These are phyloP conservation scores for Venturia asperata DNA, from an alignment of 2,329 filamentous ascomycete genomes.

Conservation along the genomic window DNA sequence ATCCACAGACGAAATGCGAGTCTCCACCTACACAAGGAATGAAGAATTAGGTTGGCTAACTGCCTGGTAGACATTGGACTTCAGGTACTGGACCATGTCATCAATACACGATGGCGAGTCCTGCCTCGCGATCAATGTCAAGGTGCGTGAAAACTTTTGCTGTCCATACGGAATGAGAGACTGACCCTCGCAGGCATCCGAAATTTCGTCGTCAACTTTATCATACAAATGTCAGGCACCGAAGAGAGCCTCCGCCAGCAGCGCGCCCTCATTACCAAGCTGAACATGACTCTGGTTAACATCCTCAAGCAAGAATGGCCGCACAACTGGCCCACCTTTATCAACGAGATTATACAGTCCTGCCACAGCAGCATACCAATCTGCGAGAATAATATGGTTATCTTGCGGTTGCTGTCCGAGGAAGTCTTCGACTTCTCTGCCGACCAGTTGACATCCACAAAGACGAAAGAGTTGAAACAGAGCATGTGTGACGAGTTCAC, in stretches of 20 bases:
- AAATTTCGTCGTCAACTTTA: constrained; percentile 98
- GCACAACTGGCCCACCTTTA: constrained; percentile 99
- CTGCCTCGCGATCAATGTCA: constrained; percentile 92
- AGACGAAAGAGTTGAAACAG: constrained; percentile 93
- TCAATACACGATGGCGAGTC: constrained; percentile 98
- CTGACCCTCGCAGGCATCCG: constrained; percentile 64
- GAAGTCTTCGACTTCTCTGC: constrained; percentile 99
- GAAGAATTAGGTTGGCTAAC: constrained; percentile 24
- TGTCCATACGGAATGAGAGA: neutral
- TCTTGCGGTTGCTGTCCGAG: constrained; percentile 87
- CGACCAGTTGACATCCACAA: constrained; percentile 98
- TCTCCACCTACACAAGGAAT: constrained; percentile 25
- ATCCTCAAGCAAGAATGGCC: constrained; percentile 99
- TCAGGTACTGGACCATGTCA: constrained; percentile 96
- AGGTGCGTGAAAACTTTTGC: constrained; percentile 47
- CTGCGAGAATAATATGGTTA: constrained; percentile 99
- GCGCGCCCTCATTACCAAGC: constrained; percentile 90
- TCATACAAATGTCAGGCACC: constrained; percentile 84
- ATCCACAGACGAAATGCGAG: constrained; percentile 93
- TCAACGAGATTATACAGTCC: constrained; percentile 97
- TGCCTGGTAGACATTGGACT: constrained; percentile 69
- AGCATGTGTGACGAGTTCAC: constrained; percentile 99
- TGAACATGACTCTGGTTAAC: constrained; percentile 94
- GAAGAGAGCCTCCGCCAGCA: constrained; percentile 81
- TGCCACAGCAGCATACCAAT: constrained; percentile 94